These are phyloP conservation scores for Boletellus ananas DNA, from an alignment of 768 basidiomycete genomes.

Conservation along the genomic window DNA sequence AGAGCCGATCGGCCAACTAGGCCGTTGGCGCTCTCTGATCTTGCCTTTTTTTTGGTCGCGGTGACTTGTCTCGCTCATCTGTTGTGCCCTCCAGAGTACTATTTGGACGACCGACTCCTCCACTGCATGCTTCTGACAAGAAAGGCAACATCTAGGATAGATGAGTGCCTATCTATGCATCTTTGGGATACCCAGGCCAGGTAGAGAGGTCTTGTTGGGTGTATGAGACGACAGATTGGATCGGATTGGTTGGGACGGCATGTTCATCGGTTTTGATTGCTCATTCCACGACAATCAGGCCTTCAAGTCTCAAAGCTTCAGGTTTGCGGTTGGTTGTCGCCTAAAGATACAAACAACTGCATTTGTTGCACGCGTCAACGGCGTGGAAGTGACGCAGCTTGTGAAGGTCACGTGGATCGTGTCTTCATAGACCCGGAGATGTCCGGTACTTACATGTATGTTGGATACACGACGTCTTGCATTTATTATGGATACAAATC, in stretches of 20 bases:
- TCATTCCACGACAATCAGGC: no score
- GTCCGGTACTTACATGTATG: no score
- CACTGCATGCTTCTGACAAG: slow-evolving; percentile 3
- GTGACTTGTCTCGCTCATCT: slow-evolving; percentile 17
- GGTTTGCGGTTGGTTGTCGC: no score
- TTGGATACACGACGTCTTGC: no score
- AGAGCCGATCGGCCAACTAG: slow-evolving; percentile 4
- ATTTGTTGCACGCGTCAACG: no score
- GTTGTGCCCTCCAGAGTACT: slow-evolving; percentile 14
- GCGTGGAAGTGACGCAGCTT: no score
- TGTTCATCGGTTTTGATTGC: neutral
- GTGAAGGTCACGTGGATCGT: no score
- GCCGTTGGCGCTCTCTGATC: slow-evolving; percentile 10
- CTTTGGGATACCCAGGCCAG: neutral
- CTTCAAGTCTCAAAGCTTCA: no score
- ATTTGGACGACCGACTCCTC: slow-evolving; percentile 29
- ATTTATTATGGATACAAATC: no score
- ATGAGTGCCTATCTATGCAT: slow-evolving; percentile 1
- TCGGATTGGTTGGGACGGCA: neutral
- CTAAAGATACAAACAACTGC: no score
- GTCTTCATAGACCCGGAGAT: no score
- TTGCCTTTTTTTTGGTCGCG: slow-evolving; percentile 14
- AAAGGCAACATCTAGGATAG: slow-evolving; percentile 1
- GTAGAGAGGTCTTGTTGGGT: slow-evolving; percentile 1
- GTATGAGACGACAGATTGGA: neutral